phyloP scores from a whole-genome alignment of 768 basidiomycete species.

The Rhizopogon sp. region DNA sequence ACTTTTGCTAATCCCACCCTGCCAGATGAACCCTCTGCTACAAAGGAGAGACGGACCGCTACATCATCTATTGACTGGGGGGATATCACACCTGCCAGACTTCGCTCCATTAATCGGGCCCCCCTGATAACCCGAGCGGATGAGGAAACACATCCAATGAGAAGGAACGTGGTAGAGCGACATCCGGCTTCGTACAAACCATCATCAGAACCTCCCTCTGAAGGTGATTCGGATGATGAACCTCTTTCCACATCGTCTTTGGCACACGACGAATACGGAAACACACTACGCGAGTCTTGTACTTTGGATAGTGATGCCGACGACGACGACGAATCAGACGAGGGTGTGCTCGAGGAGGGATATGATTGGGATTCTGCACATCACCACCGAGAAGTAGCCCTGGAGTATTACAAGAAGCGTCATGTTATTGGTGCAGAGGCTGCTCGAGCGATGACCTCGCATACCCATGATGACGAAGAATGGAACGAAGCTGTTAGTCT shows the following conservation, averaged over 20 bases:
- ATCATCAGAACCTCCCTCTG: not conserved
- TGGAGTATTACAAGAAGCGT: conserved; percentile 67
- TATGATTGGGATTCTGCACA: conserved; percentile 57
- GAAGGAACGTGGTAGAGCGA: conserved; percentile 66
- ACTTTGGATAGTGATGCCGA: conserved; percentile 18
- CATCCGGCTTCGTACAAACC: conserved; percentile 29
- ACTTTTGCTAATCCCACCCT: conserved; percentile 49
- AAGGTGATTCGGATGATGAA: conserved; percentile 67
- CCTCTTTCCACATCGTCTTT: conserved; percentile 35
- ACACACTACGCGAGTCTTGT: conserved; percentile 10
- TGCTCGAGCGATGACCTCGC: conserved; percentile 44
- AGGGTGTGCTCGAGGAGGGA: conserved; percentile 43
- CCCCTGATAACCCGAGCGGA: conserved; percentile 26
- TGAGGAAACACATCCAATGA: conserved; percentile 49
- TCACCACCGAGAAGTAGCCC: conserved; percentile 70
- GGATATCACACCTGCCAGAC: conserved; percentile 47
- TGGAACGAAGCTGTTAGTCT: conserved; percentile 40
- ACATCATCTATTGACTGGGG: conserved; percentile 38
- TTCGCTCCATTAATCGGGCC: conserved; percentile 35
- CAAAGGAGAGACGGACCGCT: conserved; percentile 7
- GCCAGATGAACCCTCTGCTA: conserved; percentile 11
- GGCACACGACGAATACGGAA: conserved; percentile 16
- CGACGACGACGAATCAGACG: conserved; percentile 25
- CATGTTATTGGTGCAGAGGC: conserved; percentile 49
- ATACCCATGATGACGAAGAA: conserved; percentile 38